A percentile compares a stretch with the other conserved stretches of the same genome.
Conservation (phyloP, 495 filamentous ascomycete genomes). For the Halenospora varia region DNA sequence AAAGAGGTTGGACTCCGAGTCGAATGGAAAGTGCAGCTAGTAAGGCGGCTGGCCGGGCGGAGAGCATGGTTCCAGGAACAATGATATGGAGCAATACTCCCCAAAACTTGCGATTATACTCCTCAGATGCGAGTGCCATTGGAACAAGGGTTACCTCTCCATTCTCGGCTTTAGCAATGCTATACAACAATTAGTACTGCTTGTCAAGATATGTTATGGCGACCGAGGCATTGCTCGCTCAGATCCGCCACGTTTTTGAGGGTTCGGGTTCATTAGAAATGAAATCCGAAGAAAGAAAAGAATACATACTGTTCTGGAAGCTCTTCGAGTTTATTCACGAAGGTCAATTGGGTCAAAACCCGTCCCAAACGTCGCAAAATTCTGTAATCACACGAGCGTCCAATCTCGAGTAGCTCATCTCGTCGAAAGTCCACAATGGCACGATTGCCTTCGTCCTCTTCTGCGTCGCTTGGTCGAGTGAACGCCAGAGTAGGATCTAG, state of each 20-base stretch:
- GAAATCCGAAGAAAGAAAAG: too few relatives aligned
- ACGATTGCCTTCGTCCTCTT: slow-evolving; percentile 17
- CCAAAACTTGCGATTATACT: slow-evolving; percentile 36
- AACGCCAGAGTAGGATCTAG: slow-evolving; percentile 41
- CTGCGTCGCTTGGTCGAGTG: slow-evolving; percentile 2
- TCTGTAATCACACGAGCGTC: slow-evolving; percentile 38
- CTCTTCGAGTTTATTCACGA: slow-evolving; percentile 31
- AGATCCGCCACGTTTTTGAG: too few relatives aligned
- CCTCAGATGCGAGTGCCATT: slow-evolving; percentile 29
- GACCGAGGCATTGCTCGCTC: too few relatives aligned
- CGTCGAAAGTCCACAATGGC: slow-evolving; percentile 29
- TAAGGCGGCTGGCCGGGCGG: slow-evolving; percentile 35
- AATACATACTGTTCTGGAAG: slow-evolving; percentile 42
- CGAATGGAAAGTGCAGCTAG: slow-evolving; percentile 40
- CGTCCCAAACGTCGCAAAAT: slow-evolving; percentile 37
- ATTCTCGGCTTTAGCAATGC: slow-evolving; percentile 24
- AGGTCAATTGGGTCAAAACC: slow-evolving; percentile 39
- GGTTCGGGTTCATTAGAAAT: too few relatives aligned
- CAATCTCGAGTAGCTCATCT: slow-evolving; percentile 42
- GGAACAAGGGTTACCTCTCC: slow-evolving; percentile 33
- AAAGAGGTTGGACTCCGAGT: slow-evolving; percentile 36
- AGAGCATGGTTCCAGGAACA: slow-evolving; percentile 39
- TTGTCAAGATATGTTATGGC: too few relatives aligned
- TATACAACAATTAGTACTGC: too few relatives aligned
- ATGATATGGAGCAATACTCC: slow-evolving; percentile 39